Evolutionary conservation across 2,329 filamentous ascomycete species (phyloP), one percentile per base, ranked within the genome.

Genomic region (Cytospora leucostoma): DNA sequence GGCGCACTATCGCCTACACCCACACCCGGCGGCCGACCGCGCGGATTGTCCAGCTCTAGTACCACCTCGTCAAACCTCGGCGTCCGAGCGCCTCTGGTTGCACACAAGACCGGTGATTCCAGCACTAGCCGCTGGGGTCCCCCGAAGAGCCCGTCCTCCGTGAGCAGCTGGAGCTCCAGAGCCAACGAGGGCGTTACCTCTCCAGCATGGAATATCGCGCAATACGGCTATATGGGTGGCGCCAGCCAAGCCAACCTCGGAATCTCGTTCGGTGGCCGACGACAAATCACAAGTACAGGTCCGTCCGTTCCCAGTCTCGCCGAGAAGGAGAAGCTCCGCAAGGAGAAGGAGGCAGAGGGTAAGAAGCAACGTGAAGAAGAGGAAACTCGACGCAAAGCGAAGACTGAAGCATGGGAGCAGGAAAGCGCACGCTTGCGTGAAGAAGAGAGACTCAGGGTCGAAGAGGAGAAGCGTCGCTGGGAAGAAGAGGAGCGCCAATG

Each of bases 151-250:
- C 87, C 86, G 2, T 52, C 79, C 64, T 82, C 87, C 58, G 86
- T 94, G 66, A 97, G 91, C 73, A 96, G 88, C 76, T 98, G 95
- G 95, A 96, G 91, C 76, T 96, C 87, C 74, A 91, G 85, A 75
- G 84, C 85, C 61, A 92, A 97, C 69, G 91, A 97, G 75, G 86
- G 85, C 17, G 84, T 83, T 52, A 97, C 93, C 1, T 83, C 88
- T 33, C 95, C 95, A 0, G 95, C 95, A 1, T 99, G 95, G 95
- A 99, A 98, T 74, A 98, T 98, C 70, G 90, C 93, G 63, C 95
- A 99, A 74, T 99, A 99, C 73, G 93, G 95, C 8, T 99, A 97
- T 76, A 95, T 98, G 90, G 95, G 95, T 63, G 95, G 95, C 56
- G 95, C 95, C 33, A 97, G 92, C 71, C 95, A 99, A 75, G 94